Evolutionary conservation across 345 rosid genomes (phyloP).

Genomic region (Balakata baccata): DNA sequence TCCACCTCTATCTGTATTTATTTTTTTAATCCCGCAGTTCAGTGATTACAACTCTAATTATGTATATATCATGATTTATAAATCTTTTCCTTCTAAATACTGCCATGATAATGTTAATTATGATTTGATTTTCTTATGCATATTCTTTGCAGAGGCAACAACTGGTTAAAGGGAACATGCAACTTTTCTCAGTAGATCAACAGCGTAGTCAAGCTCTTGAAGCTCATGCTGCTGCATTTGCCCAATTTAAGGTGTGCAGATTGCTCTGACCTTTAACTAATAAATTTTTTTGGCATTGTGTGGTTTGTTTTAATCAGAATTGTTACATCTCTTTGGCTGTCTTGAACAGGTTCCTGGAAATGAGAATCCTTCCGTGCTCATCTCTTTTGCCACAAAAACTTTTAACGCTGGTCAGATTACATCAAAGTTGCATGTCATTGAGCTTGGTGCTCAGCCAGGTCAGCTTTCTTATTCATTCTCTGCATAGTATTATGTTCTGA

Average conservation of each 20-base stretch:
- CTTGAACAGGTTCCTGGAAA: slow-evolving; percentile 76
- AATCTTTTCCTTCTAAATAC: not conserved
- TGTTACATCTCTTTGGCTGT: not conserved
- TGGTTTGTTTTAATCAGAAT: not conserved
- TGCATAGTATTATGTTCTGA: not conserved
- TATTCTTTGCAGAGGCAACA: slow-evolving; percentile 56
- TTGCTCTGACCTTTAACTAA: not conserved
- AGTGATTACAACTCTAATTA: not conserved
- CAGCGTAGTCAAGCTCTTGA: slow-evolving; percentile 99
- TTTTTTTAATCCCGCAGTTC: not conserved
- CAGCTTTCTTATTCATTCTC: not conserved
- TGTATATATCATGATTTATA: not conserved
- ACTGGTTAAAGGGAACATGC: slow-evolving; percentile 93
- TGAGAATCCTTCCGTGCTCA: slow-evolving; percentile 86
- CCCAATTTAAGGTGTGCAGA: slow-evolving; percentile 61
- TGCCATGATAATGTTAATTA: not conserved
- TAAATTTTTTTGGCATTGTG: not conserved
- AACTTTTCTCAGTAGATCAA: slow-evolving; percentile 90
- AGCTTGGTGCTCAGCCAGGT: slow-evolving; percentile 99
- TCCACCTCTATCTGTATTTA: not conserved
- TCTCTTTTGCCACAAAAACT: slow-evolving; percentile 85
- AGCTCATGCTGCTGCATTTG: slow-evolving; percentile 99
- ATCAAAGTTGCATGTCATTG: slow-evolving; percentile 91
- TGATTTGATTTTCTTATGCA: not conserved
- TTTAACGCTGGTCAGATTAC: slow-evolving; percentile 87